These are phyloP conservation scores for Sideroxylon spinosum DNA, from an alignment of 179 eudicot species.

Conservation along the genomic window DNA sequence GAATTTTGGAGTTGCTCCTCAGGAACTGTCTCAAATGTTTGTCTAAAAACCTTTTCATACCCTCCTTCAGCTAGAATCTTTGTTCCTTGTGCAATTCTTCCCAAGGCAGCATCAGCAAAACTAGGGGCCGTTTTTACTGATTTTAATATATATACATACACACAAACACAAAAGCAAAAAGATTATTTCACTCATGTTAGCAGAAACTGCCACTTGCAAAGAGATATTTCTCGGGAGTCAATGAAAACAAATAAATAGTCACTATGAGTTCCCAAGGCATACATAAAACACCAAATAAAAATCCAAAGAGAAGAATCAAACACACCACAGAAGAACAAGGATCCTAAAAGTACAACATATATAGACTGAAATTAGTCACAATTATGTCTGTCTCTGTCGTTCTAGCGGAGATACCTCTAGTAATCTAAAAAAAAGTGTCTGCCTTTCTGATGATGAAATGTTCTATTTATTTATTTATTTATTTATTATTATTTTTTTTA, in stretches of 20 bases:
- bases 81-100: constrained; percentile 86
- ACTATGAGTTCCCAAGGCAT: background rate
- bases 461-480: no score
- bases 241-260: background rate
- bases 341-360: background rate
- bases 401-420: no score
- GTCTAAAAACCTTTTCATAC: constrained; percentile 74
- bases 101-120: constrained; percentile 85
- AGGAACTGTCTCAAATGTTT: constrained; percentile 79
- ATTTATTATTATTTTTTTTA: no score
- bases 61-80: constrained; percentile 94
- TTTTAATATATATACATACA: background rate
- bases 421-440: no score
- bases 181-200: background rate
- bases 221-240: background rate
- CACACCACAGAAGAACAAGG: background rate
- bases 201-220: background rate
- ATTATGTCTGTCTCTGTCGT: no score
- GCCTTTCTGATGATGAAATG: no score
- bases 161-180: background rate
- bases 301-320: background rate
- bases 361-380: no score
- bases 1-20: constrained; percentile 71
- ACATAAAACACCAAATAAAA: background rate
- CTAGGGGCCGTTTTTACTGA: constrained; percentile 87